A percentile compares a stretch with the other conserved stretches of the same genome.
These are phyloP conservation scores for Xylaria sp. DNA, from an alignment of 2,329 filamentous ascomycete species.

Conservation along the genomic window DNA sequence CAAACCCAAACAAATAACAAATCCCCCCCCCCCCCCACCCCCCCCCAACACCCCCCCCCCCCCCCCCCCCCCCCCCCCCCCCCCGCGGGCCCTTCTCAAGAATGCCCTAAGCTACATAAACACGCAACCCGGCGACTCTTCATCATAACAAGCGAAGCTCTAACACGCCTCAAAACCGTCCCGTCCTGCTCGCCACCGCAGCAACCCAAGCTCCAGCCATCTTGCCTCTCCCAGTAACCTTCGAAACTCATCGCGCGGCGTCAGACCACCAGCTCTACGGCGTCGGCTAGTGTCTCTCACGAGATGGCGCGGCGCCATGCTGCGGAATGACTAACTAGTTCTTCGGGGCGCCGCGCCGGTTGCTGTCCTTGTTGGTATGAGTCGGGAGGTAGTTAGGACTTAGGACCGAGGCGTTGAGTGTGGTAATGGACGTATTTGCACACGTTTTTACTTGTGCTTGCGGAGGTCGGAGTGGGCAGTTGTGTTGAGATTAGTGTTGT, in stretches of 20 bases:
- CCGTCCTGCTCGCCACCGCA: neutral
- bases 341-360: slow-evolving; percentile 43
- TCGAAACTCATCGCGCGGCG: neutral
- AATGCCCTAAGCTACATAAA: slow-evolving; percentile 35
- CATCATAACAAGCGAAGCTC: neutral
- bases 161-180: neutral
- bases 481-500: slow-evolving; percentile 39
- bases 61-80: no score
- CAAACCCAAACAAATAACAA: no score
- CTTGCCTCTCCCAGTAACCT: neutral
- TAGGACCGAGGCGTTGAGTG: slow-evolving; percentile 30
- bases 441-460: slow-evolving; percentile 38
- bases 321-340: slow-evolving; percentile 45
- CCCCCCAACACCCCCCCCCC: no score
- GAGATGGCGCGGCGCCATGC: neutral
- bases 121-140: slow-evolving; percentile 39
- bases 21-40: no score
- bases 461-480: slow-evolving; percentile 31
- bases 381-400: slow-evolving; percentile 33
- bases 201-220: neutral
- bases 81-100: slow-evolving; percentile 27
- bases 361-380: slow-evolving; percentile 40
- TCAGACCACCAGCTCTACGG: neutral
- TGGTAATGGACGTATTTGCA: slow-evolving; percentile 43
- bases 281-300: neutral